Conservation (phyloP, 2,329 filamentous ascomycete species). For the Lachnellula occidentalis region DNA sequence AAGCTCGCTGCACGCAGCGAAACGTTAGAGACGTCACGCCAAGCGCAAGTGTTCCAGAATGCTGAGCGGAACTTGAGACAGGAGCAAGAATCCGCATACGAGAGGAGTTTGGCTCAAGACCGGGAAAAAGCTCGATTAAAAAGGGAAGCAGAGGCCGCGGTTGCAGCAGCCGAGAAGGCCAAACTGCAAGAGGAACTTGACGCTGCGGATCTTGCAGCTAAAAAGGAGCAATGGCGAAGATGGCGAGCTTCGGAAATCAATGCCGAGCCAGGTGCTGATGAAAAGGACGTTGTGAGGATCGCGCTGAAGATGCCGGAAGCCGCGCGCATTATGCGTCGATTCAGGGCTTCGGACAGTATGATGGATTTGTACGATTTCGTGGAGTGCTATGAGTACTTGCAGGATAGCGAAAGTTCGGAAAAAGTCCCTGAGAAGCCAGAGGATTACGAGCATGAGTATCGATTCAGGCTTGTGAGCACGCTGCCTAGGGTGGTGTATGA, state of each 20-base stretch:
- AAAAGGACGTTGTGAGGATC: constrained; percentile 67
- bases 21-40: constrained; percentile 67
- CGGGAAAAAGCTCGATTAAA: constrained; percentile 74
- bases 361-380: constrained; percentile 96
- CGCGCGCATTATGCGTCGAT: constrained; percentile 72
- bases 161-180: constrained; percentile 60
- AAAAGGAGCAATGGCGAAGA: constrained; percentile 62
- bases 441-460: constrained; percentile 73
- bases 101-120: constrained; percentile 83
- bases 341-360: constrained; percentile 61
- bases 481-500: constrained; percentile 81
- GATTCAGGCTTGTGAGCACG: constrained; percentile 78
- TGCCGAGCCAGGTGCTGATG: constrained; percentile 59
- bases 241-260: constrained; percentile 70
- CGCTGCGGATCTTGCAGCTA: constrained; percentile 44
- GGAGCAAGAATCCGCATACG: constrained; percentile 90
- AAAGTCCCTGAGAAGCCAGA: constrained; percentile 43
- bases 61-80: constrained; percentile 74
- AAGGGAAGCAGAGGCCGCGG: constrained; percentile 68
- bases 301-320: constrained; percentile 57
- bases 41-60: constrained; percentile 57
- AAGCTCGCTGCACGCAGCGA: constrained; percentile 72
- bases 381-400: constrained; percentile 73
- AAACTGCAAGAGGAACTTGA: constrained; percentile 57
- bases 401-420: constrained; percentile 31